Percentiles rank a stretch among this genome's conserved stretches.
These are phyloP conservation scores for Mikania micrantha DNA, from an alignment of 129 eudicot species.

Conservation along the genomic window DNA sequence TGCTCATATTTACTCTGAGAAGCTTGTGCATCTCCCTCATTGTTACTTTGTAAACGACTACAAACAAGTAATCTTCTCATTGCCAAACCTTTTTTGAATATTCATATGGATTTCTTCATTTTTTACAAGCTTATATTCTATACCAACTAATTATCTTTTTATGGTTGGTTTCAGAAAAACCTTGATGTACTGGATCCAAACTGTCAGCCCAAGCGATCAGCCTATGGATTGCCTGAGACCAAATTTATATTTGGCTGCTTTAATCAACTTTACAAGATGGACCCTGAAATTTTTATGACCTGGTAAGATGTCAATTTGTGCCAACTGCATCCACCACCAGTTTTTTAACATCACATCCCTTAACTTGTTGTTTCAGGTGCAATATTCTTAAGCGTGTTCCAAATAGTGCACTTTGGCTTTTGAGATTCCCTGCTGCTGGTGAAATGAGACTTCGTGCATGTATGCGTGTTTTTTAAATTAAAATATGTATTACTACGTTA, in stretches of 20 bases:
- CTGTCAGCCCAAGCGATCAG: slow-evolving; percentile 76
- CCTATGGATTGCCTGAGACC: slow-evolving; percentile 86
- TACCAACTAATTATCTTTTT: not conserved
- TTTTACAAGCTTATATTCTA: not conserved
- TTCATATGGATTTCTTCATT: not conserved
- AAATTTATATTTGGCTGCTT: slow-evolving; percentile 90
- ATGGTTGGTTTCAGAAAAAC: slow-evolving; percentile 55
- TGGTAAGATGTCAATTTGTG: slow-evolving; percentile 46
- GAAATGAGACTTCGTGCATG: slow-evolving; percentile 92
- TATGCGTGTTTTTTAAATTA: slow-evolving; percentile 26
- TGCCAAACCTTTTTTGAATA: not conserved
- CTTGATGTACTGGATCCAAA: slow-evolving; percentile 75
- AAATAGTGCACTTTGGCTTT: slow-evolving; percentile 92
- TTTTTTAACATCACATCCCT: not conserved
- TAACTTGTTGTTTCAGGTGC: slow-evolving; percentile 56
- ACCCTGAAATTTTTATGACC: slow-evolving; percentile 81
- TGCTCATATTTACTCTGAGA: slow-evolving; percentile 86
- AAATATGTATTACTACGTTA: no score
- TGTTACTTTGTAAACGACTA: slow-evolving; percentile 96
- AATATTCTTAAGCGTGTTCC: slow-evolving; percentile 93
- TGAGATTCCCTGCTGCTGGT: slow-evolving; percentile 94
- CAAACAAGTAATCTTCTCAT: slow-evolving; percentile 54
- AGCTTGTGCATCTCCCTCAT: slow-evolving; percentile 92
- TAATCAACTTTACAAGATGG: slow-evolving; percentile 96
- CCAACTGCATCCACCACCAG: not conserved